Conservation (phyloP, 73 alveolate genomes). For the Tetrahymena malaccensis region DNA sequence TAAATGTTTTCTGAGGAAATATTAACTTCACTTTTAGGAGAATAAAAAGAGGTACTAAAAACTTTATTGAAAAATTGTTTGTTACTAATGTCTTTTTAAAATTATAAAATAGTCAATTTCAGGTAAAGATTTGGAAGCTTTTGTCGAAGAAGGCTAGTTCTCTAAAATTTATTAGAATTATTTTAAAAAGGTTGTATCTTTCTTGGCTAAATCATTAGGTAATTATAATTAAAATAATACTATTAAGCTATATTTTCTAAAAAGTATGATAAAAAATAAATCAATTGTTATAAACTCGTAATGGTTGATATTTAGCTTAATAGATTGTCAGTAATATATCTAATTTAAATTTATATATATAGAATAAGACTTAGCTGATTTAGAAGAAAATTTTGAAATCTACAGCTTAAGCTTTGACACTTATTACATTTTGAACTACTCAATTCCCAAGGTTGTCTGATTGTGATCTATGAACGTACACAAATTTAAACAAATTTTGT, state of each 20-base stretch:
- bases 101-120: not conserved
- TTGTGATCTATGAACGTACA: not conserved
- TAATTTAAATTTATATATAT: not conserved
- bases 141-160: not conserved
- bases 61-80: no score
- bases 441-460: not conserved
- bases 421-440: not conserved
- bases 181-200: not conserved
- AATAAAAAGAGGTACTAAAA: not conserved
- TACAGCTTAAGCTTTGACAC: not conserved
- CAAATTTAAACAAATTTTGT: not conserved
- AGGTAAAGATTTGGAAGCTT: not conserved
- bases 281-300: no score
- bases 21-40: not conserved
- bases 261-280: no score
- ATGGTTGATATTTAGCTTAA: no score
- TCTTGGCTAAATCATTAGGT: not conserved
- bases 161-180: not conserved
- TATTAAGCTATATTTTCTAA: not conserved
- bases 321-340: not conserved
- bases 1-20: not conserved
- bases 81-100: no score
- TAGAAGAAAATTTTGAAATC: not conserved
- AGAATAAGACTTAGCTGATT: not conserved
- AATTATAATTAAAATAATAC: not conserved